Conservation (phyloP, 352 stramenopile genomes). For the Phytopythium vexans region DNA sequence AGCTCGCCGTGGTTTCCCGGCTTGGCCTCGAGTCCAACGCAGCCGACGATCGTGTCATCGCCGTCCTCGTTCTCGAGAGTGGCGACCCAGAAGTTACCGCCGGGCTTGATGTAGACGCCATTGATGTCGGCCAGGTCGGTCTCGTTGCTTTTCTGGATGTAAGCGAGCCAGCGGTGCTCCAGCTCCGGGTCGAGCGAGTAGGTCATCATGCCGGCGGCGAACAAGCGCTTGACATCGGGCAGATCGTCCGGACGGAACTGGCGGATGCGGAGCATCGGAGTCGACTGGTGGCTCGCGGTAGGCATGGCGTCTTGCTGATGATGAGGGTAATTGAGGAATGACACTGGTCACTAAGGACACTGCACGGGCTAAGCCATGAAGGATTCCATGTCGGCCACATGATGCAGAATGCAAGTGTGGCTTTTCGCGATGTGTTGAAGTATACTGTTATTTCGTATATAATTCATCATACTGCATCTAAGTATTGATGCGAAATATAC, state of each 20-base stretch:
- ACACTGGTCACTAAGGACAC: too few species aligned
- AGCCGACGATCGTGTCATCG: constrained; percentile 16
- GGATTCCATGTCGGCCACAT: too few species aligned
- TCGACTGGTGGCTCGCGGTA: too few species aligned
- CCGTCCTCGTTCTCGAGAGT: constrained; percentile 15
- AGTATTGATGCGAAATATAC: too few species aligned
- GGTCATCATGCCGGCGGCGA: constrained; percentile 34
- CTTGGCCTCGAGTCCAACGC: constrained; percentile 25
- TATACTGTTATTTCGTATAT: too few species aligned
- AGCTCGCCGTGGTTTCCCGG: constrained; percentile 15
- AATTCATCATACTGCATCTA: too few species aligned
- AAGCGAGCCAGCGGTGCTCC: constrained; percentile 16
- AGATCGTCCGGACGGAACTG: constrained; percentile 30
- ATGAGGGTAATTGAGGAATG: too few species aligned
- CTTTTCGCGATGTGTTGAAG: too few species aligned
- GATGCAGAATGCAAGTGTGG: too few species aligned
- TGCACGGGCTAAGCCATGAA: too few species aligned
- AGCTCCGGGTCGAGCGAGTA: constrained; percentile 21
- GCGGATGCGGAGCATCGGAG: constrained; percentile 16
- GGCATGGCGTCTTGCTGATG: too few species aligned
- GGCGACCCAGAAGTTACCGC: constrained; percentile 48
- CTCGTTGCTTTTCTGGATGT: constrained; percentile 30
- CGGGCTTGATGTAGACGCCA: constrained; percentile 25
- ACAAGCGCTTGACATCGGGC: constrained; percentile 26
- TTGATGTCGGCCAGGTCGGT: constrained; percentile 30